Conservation (phyloP, 2,329 filamentous ascomycete species). For the Aspergillus texensis region DNA sequence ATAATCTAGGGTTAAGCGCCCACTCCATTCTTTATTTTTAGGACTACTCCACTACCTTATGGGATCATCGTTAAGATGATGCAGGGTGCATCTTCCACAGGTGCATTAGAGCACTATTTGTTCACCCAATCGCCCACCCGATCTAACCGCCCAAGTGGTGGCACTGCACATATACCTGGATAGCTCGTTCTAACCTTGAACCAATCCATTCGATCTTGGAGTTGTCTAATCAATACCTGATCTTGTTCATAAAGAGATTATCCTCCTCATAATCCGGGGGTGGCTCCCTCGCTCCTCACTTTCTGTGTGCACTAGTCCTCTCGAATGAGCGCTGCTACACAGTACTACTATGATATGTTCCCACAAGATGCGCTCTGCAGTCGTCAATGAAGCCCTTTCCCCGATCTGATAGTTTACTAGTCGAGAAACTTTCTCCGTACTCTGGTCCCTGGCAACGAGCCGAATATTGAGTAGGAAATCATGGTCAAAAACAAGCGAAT, state of each 20-base stretch:
- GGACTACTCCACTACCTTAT: neutral
- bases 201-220: neutral
- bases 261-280: neutral
- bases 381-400: neutral
- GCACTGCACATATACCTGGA: neutral
- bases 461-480: neutral
- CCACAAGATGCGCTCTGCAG: neutral
- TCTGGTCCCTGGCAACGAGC: neutral
- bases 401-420: neutral
- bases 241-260: neutral
- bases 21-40: neutral
- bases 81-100: neutral
- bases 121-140: constrained; percentile 12
- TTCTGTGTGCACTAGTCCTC: neutral
- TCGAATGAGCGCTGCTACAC: neutral
- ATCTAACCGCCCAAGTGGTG: constrained; percentile 12
- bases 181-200: neutral
- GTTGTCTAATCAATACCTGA: neutral
- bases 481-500: neutral
- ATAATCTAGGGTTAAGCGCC: neutral
- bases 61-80: neutral
- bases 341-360: neutral
- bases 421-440: neutral
- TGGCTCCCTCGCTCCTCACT: neutral
- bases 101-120: constrained; percentile 1